These are phyloP conservation scores for Hibiscus mutabilis DNA, from an alignment of 345 rosid genomes.

Conservation along the genomic window DNA sequence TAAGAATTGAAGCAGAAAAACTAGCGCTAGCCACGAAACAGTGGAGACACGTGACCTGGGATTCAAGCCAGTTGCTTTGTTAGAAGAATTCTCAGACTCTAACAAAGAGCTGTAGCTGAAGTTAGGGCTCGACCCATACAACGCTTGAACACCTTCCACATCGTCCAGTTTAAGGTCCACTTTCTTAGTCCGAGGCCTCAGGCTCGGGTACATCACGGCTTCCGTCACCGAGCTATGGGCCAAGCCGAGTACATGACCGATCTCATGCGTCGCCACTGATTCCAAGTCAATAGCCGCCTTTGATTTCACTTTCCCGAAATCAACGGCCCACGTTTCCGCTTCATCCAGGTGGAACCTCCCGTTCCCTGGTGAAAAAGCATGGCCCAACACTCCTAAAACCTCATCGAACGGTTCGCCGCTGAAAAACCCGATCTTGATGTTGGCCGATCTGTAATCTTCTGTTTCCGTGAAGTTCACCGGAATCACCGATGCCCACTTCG, in stretches of 20 bases:
- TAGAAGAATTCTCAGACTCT: slow-evolving; percentile 45
- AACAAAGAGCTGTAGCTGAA: slow-evolving; percentile 51
- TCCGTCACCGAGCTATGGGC: slow-evolving; percentile 73
- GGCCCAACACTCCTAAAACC: slow-evolving; percentile 73
- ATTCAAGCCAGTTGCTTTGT: slow-evolving; percentile 16
- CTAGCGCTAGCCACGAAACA: slow-evolving; percentile 23
- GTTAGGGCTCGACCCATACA: slow-evolving; percentile 72
- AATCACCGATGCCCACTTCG: slow-evolving; percentile 66
- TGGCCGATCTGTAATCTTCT: slow-evolving; percentile 36
- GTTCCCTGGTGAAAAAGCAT: slow-evolving; percentile 81
- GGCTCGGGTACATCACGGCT: slow-evolving; percentile 95
- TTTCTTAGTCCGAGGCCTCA: slow-evolving; percentile 54
- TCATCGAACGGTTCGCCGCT: slow-evolving; percentile 68
- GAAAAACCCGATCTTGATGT: slow-evolving; percentile 67
- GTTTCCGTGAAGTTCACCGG: slow-evolving; percentile 57
- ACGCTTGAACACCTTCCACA: slow-evolving; percentile 66
- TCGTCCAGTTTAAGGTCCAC: slow-evolving; percentile 71
- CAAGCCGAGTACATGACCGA: slow-evolving; percentile 80
- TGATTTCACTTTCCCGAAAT: slow-evolving; percentile 39
- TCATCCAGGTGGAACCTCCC: slow-evolving; percentile 81
- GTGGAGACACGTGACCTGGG: slow-evolving; percentile 22
- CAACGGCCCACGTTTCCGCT: slow-evolving; percentile 72
- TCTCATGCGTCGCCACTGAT: slow-evolving; percentile 93
- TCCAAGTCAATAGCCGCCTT: slow-evolving; percentile 73
- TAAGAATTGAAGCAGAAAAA: slow-evolving; percentile 22